These are phyloP conservation scores for Cyamopsis tetragonoloba DNA, from an alignment of 306 rosid species.

Conservation along the genomic window DNA sequence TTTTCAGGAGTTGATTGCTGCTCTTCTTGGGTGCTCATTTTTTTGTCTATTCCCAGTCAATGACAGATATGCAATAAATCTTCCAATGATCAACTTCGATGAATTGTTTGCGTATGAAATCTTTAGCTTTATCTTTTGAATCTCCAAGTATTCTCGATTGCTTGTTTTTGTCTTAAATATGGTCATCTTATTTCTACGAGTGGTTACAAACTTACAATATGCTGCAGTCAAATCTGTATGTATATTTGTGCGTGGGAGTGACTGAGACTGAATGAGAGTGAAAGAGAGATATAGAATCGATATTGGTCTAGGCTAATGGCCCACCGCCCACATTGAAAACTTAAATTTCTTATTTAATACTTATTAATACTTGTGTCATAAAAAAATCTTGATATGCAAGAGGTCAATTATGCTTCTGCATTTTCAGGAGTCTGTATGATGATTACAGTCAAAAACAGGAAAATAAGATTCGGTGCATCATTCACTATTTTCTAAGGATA, in stretches of 20 bases:
- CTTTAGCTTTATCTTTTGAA: slow-evolving; percentile 14
- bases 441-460: slow-evolving; percentile 54
- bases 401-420: slow-evolving; percentile 5
- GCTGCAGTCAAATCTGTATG: neutral
- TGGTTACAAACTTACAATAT: slow-evolving; percentile 11
- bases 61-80: slow-evolving; percentile 47
- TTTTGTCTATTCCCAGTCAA: slow-evolving; percentile 73
- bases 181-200: slow-evolving; percentile 3
- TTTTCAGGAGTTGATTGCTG: slow-evolving; percentile 82
- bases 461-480: slow-evolving; percentile 73
- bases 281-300: neutral
- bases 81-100: slow-evolving; percentile 76
- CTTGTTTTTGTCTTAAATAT: slow-evolving; percentile 10
- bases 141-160: neutral
- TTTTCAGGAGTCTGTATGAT: slow-evolving; percentile 69
- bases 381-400: neutral
- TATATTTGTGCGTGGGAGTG: neutral
- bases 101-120: slow-evolving; percentile 68
- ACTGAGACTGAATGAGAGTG: neutral
- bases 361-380: too few relatives aligned
- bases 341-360: slow-evolving; percentile 11
- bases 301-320: neutral
- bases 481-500: slow-evolving; percentile 84
- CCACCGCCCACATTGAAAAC: neutral
- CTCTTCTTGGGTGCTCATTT: slow-evolving; percentile 82